These are phyloP conservation scores for Penicillium sp. DNA, from an alignment of 2,329 filamentous ascomycete species.

Conservation along the genomic window DNA sequence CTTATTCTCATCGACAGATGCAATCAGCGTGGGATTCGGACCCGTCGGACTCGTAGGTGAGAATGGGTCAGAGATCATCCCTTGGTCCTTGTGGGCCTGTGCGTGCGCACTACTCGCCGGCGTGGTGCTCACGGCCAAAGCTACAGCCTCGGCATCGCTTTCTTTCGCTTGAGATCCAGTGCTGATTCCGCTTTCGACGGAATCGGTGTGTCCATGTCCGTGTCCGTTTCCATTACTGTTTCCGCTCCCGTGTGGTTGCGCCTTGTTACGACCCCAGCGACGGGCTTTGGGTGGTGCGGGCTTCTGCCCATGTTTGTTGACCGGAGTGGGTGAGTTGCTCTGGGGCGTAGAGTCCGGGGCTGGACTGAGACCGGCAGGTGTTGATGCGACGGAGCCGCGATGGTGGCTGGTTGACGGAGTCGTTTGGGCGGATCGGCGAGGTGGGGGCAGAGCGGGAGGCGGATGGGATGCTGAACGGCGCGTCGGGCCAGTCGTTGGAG, in stretches of 20 bases:
- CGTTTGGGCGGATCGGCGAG: constrained; percentile 32
- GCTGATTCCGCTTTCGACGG: constrained; percentile 17
- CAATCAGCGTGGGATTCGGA: constrained; percentile 10
- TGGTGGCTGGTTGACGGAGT: constrained; percentile 23
- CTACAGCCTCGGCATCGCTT: constrained; percentile 7
- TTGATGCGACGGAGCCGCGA: constrained; percentile 9
- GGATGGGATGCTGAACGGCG: constrained; percentile 31
- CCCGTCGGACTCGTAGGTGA: constrained; percentile 19
- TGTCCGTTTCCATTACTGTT: too few relatives aligned
- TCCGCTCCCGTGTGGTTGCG: constrained; percentile 11
- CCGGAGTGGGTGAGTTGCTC: too few relatives aligned
- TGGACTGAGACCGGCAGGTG: not conserved
- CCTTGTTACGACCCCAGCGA: constrained; percentile 32
- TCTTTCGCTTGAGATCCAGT: constrained; percentile 12
- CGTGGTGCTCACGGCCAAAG: constrained; percentile 2
- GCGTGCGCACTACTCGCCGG: not conserved
- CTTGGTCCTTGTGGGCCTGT: not conserved
- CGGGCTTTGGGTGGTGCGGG: constrained; percentile 39
- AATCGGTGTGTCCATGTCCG: constrained; percentile 16
- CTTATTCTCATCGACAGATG: constrained; percentile 6
- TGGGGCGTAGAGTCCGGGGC: too few relatives aligned
- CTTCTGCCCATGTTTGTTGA: constrained; percentile 25
- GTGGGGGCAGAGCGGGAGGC: constrained; percentile 39
- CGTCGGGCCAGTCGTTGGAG: constrained; percentile 4
- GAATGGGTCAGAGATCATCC: constrained; percentile 12